Evolutionary conservation across 2,329 filamentous ascomycete species (phyloP), one percentile per base, ranked within the genome.

Genomic region (Macrophomina phaseolina): DNA sequence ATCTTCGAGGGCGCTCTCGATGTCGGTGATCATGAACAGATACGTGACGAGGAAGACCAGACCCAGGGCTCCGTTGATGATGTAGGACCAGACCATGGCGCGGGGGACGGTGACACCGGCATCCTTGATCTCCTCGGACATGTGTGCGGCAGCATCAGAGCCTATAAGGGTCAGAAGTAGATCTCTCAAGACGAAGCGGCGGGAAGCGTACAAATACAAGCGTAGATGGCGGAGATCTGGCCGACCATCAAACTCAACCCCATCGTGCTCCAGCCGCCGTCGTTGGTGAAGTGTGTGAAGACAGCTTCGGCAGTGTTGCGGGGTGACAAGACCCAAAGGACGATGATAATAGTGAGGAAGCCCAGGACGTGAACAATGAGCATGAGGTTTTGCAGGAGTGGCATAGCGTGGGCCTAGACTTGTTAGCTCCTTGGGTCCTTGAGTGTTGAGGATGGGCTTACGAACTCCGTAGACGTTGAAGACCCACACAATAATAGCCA

Each of bases 301-400:
- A 73, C 74, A 5, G 68, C 71, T 45, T 75, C 71, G 2, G 75
- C 73, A 0, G 74, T 70, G 4, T 71, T 69, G 36, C 73, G 69
- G 61, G 74, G 74, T 70, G 79, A 65, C 36, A 79, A 68, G 0
- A 74, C 73, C 75, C 76, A 78, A 32, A 80, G 71, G 14, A 79
- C 73, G 34, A 81, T 74, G 40, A 82, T 75, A 67, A 82, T 77
- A 36, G 76, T 75, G 67, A 83, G 73, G 74, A 82, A 83, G n/a
- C 76, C 80, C 49, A 81, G 75, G 14, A 83, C 73, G 68, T 83
- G 81, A 34, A 82, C 65, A 9, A 77, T 69, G 56, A 78, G 65
- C 73, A 78, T 77, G 49, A 76, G 65, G 61, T 76, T 77, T 52
- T 78, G 74, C 67, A 78, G 70, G 4, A 78, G 23, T 12, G 76